phyloP scores from a whole-genome alignment of 768 basidiomycete species.

The Dentipellis fragilis region DNA sequence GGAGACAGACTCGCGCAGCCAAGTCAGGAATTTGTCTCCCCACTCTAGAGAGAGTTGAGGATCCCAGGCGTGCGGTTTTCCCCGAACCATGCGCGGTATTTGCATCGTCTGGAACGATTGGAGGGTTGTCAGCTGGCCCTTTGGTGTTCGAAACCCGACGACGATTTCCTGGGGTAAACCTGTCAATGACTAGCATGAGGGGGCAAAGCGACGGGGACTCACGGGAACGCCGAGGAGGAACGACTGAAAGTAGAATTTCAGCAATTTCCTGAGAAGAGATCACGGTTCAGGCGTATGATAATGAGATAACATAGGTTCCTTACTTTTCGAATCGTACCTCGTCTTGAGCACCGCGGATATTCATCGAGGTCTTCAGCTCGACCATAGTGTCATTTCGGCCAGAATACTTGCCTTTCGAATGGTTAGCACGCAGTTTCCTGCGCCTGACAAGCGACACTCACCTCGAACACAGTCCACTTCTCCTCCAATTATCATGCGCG shows the following conservation, averaged over 20 bases:
- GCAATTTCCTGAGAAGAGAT: slow-evolving; percentile 57
- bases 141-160: slow-evolving; percentile 78
- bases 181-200: not conserved
- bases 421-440: not conserved
- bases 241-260: slow-evolving; percentile 88
- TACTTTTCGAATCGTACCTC: slow-evolving; percentile 76
- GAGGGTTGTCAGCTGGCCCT: slow-evolving; percentile 54
- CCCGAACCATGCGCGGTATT: slow-evolving; percentile 68
- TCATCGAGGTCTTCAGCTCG: slow-evolving; percentile 80
- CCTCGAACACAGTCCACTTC: slow-evolving; percentile 88
- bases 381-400: slow-evolving; percentile 62
- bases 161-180: slow-evolving; percentile 56
- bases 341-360: slow-evolving; percentile 54
- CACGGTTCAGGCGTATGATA: not conserved
- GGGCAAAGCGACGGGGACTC: slow-evolving; percentile 16
- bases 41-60: slow-evolving; percentile 65
- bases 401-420: slow-evolving; percentile 41
- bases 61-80: slow-evolving; percentile 70
- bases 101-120: slow-evolving; percentile 73
- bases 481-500: slow-evolving; percentile 70
- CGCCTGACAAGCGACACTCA: slow-evolving; percentile 20
- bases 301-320: slow-evolving; percentile 11
- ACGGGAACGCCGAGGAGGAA: slow-evolving; percentile 89
- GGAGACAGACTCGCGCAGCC: slow-evolving; percentile 26
- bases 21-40: slow-evolving; percentile 53